Evolutionary conservation across 129 eudicot species (phyloP), one percentile per base, ranked within the genome.

Genomic region (Saposhnikovia divaricata): DNA sequence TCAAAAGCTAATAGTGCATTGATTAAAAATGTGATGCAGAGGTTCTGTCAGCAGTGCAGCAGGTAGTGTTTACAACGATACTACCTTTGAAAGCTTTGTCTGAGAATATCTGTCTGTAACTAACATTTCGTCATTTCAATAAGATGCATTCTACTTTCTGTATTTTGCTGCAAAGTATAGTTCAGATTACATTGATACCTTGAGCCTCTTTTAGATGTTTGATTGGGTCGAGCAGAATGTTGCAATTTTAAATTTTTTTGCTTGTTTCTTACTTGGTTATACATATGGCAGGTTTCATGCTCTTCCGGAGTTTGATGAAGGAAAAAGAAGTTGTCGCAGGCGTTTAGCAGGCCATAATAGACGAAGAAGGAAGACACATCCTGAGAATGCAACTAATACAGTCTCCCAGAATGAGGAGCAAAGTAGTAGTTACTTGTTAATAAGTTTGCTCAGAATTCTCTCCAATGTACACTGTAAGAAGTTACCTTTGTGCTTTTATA

Each of bases 41-140:
- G 86, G 16, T 83, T 83, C 46, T 83, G 86, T 39, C 86, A 83
- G 80, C 86, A 83, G 73, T 83, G 86, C 43, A 83, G 86, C 78
- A 83, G 86, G 86, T 83, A 39, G 55, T 61, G 2, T 38, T 40
- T 57, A 0, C 39, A 14, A 63, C 27, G 40, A 65, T 27, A 65
- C 9, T 65, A 3, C 19, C 11, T 28, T 27, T 72, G 21, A 45
- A 44, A 27, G 57, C 59, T 45, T 45, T 74, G 23, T 74, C 45
- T n/a, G 40, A 45, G 7, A 44, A 18, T 39, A 18, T 74, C 12
- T n/a, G 59, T 13, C 18, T 12, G 39, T 65, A 28, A 65, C 72
- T 65, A 27, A 6, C 19, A 65, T 65, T 57, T 31, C 8, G 4
- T 65, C 72, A 3, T 74, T 74, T 38, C 23, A 45, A 45, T 43